Conservation (phyloP, 495 filamentous ascomycete genomes). For the Friedmanniomyces endolithicus region DNA sequence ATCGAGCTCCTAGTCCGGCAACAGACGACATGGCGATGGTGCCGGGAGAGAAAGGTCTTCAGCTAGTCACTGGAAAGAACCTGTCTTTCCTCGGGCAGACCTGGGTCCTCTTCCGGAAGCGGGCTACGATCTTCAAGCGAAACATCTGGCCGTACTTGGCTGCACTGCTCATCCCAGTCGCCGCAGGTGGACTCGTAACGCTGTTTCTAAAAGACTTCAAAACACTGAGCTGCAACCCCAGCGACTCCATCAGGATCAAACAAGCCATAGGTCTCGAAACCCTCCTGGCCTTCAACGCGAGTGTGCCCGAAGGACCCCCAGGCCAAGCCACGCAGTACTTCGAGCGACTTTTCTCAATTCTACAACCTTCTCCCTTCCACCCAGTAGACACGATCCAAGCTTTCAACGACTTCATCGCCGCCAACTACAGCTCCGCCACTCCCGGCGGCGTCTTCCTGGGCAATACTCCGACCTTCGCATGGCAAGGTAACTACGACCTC, state of each 20-base stretch:
- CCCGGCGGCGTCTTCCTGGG: slow-evolving; percentile 69
- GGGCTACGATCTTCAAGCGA: slow-evolving; percentile 59
- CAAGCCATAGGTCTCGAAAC: background rate
- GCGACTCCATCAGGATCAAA: background rate
- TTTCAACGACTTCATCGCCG: slow-evolving; percentile 52
- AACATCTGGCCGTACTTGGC: slow-evolving; percentile 63
- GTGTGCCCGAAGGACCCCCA: slow-evolving; percentile 51
- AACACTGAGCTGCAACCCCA: slow-evolving; percentile 26
- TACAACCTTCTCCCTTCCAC: slow-evolving; percentile 33
- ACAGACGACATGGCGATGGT: slow-evolving; percentile 3
- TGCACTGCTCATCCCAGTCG: slow-evolving; percentile 60
- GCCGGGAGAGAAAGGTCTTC: slow-evolving; percentile 19
- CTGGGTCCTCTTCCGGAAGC: slow-evolving; percentile 62
- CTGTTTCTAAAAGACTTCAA: slow-evolving; percentile 51
- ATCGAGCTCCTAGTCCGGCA: slow-evolving; percentile 5
- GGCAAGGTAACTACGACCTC: slow-evolving; percentile 44
- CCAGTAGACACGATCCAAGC: slow-evolving; percentile 50
- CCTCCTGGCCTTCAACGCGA: slow-evolving; percentile 28
- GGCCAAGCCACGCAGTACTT: slow-evolving; percentile 31
- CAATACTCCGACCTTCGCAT: slow-evolving; percentile 43
- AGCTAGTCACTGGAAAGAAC: slow-evolving; percentile 54
- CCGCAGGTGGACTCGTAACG: slow-evolving; percentile 62
- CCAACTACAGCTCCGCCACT: slow-evolving; percentile 51
- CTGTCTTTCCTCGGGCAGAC: slow-evolving; percentile 54
- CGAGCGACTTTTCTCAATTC: slow-evolving; percentile 1